Percentiles rank a stretch among this genome's conserved stretches.
Evolutionary conservation across 129 eudicot genomes (phyloP).

Genomic region (Flaveria trinervia): DNA sequence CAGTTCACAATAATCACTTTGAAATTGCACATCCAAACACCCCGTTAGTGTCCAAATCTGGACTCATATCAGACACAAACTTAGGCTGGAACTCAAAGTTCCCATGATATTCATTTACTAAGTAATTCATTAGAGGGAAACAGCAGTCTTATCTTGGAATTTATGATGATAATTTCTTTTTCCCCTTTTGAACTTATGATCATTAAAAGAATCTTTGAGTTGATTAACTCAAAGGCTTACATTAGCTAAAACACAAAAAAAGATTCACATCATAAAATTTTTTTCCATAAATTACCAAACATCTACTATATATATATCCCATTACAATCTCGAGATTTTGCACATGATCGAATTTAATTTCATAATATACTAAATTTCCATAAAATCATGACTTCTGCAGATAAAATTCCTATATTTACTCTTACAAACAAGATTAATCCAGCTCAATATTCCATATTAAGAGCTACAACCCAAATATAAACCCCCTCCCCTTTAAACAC

Average conservation of each 20-base stretch:
- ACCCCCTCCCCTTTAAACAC: background rate
- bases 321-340: slow-evolving; percentile 11
- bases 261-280: slow-evolving; percentile 7
- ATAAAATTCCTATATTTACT: background rate
- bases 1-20: background rate
- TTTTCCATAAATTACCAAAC: slow-evolving; percentile 30
- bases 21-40: background rate
- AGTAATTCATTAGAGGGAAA: background rate
- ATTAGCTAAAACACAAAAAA: slow-evolving; percentile 17
- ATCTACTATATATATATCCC: slow-evolving; percentile 13
- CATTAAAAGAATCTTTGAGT: background rate
- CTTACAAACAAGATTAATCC: background rate
- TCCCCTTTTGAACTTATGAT: slow-evolving; percentile 17
- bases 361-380: background rate
- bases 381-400: slow-evolving; percentile 7
- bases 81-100: too few relatives aligned
- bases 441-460: slow-evolving; percentile 13
- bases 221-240: background rate
- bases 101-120: too few relatives aligned
- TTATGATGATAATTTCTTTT: background rate
- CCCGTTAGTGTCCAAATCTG: too few relatives aligned
- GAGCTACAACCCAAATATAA: background rate
- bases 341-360: background rate
- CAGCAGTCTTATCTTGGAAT: slow-evolving; percentile 5
- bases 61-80: too few relatives aligned